These are phyloP conservation scores for Patellifolia procumbens DNA, from an alignment of 179 eudicot species.

Conservation along the genomic window DNA sequence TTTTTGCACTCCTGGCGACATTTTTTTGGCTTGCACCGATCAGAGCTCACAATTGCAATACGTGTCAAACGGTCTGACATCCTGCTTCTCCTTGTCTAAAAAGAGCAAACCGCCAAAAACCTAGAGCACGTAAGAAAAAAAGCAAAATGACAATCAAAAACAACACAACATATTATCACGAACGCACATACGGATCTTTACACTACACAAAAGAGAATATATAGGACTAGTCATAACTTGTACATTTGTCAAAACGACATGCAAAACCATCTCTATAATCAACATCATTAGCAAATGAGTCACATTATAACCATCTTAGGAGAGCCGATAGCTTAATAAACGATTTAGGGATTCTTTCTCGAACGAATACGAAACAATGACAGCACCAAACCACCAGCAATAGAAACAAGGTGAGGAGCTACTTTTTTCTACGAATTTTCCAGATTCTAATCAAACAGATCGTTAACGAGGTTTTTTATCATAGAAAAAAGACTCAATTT, in stretches of 20 bases:
- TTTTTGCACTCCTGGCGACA: constrained; percentile 96
- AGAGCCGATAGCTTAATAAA: background rate
- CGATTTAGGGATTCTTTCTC: background rate
- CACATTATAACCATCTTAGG: background rate
- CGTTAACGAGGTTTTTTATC: background rate
- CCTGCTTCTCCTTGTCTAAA: constrained; percentile 6
- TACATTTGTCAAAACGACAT: background rate
- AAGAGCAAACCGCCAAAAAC: no score
- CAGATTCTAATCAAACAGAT: background rate
- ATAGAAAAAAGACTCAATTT: background rate
- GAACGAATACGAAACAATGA: background rate
- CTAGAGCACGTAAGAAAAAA: background rate
- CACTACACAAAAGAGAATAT: background rate
- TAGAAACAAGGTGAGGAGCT: background rate
- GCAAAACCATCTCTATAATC: background rate
- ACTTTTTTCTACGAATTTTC: background rate
- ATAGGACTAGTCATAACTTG: background rate
- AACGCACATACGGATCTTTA: background rate
- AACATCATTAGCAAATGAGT: background rate
- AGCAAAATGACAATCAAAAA: background rate
- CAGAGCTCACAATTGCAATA: constrained; percentile 88
- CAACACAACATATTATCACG: background rate
- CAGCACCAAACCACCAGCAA: background rate
- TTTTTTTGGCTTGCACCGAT: constrained; percentile 94
- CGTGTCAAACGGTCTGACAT: constrained; percentile 94